Evolutionary conservation across 345 rosid genomes (phyloP), one percentile per base, ranked within the genome.

Genomic region (Brassica incana): DNA sequence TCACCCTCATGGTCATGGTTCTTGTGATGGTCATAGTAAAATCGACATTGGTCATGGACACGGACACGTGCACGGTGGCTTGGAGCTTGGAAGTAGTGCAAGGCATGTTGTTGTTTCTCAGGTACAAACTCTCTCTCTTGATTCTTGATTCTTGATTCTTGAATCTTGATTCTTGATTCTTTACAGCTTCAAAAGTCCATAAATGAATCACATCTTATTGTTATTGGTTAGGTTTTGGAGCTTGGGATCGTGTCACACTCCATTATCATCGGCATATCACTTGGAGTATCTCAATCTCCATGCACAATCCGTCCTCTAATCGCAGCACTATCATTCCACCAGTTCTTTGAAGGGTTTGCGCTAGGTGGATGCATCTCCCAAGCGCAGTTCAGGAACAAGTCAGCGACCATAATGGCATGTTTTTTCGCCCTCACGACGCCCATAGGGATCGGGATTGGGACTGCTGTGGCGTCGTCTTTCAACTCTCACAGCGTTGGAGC

Each of bases 241-340:
- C 96, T 95, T 75, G 99, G 99, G 35, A 89, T 95, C 2, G 94
- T 93, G 20, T 93, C 97, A 0, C 97, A 95, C 75, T 95, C 99
- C 0, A 86, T 93, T 1, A 95, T 95, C 59, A 93, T 95, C 8
- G 97, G 99, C 14, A 16, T 91, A 72, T 95, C 98, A 0, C 87
- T 93, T 0, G 99, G 98, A 61, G 97, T 90, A 59, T 90, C 98
- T 3, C 87, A 88, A 33, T 90, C 93, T 77, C 93, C 97, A 2
- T 89, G 97, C 80, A 91, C 98, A 0, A 88, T 95, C 72, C 79
- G 92, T 29, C 99, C 98, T 5, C 79, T 93, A n/a, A 88, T 92
- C 5, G 97, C 95, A 4, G 99, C 99, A 14, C 77, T 93, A 66
- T 90, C 97, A 2, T 95, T 90, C 81, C 99, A 95, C 81, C 99